Base-by-base conservation (phyloP, 2,329 filamentous ascomycete species). In the Biscogniauxia mediterranea region DNA sequence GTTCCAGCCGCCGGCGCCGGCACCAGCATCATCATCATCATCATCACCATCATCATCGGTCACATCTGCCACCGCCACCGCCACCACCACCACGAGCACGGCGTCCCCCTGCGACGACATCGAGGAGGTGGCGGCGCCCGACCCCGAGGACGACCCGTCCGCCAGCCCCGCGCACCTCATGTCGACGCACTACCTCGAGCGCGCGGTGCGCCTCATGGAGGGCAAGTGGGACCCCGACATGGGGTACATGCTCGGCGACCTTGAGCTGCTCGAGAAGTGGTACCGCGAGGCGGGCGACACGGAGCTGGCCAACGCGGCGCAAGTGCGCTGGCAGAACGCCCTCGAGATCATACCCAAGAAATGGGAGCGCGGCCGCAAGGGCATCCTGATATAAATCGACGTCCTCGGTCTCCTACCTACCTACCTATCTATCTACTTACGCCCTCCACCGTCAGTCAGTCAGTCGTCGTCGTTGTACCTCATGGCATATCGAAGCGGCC, bases 141-240 rank as follows among this genome's bases (percentile, higher is more conserved):
- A 46, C 38, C 38, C 38, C 2, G 38, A 46, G 2, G 55, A 62
- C 2, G 68, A 70, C 25, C 59, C 64, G 1, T 49, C 54, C 38
- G 59, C 26, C 9, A 64, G 61, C 15, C 61, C 56, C 13, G 63
- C 62, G 21, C 69, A 70, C 51, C 58, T 66, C 21, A 57, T 66
- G 9, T 70, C 70, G 6, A 60, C 67, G 15, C 57, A 67, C n/a
- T 70, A 69, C 28, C 64, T 72, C 3, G 69, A 72, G 56, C 55
- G 63, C 17, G 68, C 67, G n/a, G 69, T 63, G n/a, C 57, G 54
- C 20, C 58, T 72, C 11, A 68, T 69, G 52, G 70, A 71, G 52
- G 68, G 69, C 25, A 63, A 64, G 51, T 72, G 70, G 70, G 68
- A 72, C 49, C 61, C 70, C 17, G 70, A 72, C 54, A 60, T 72